phyloP scores from a whole-genome alignment of 495 filamentous ascomycete species.

The Trichoderma parareesei region DNA sequence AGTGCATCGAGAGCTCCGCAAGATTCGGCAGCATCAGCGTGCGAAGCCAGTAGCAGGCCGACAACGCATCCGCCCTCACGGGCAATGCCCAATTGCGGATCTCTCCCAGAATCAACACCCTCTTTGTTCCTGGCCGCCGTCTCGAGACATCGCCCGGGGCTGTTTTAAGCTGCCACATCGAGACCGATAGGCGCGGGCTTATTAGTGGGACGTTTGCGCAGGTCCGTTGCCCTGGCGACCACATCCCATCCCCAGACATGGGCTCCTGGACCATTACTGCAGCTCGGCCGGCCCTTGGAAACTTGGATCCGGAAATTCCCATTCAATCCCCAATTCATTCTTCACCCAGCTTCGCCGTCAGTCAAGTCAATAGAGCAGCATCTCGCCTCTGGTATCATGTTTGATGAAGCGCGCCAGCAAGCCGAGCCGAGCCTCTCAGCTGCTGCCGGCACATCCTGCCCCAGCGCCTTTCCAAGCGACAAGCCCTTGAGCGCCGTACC shows the following conservation, averaged over 20 bases:
- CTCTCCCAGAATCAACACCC: neutral
- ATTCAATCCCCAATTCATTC: neutral
- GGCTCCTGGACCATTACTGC: neutral
- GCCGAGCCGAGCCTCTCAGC: slow-evolving; percentile 26
- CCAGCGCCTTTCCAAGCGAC: slow-evolving; percentile 31
- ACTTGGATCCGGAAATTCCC: neutral
- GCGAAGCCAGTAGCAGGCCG: neutral
- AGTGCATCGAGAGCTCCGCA: neutral
- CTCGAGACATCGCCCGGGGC: neutral
- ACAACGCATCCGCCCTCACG: neutral
- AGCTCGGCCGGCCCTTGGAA: neutral
- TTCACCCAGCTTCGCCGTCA: neutral
- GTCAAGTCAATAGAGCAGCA: neutral
- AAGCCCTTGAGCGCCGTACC: slow-evolving; percentile 38
- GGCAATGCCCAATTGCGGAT: neutral
- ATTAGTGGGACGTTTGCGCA: slow-evolving; percentile 1
- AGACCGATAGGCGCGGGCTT: neutral
- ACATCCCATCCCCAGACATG: neutral
- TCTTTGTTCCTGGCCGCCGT: slow-evolving; percentile 7
- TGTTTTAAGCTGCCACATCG: neutral
- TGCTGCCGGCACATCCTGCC: slow-evolving; percentile 23
- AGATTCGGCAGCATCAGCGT: neutral
- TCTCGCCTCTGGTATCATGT: slow-evolving; percentile 21
- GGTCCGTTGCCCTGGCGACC: slow-evolving; percentile 4
- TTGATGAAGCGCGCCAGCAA: slow-evolving; percentile 39